phyloP scores from a whole-genome alignment of 2,329 filamentous ascomycete genomes.

The Epichloe sp. region DNA sequence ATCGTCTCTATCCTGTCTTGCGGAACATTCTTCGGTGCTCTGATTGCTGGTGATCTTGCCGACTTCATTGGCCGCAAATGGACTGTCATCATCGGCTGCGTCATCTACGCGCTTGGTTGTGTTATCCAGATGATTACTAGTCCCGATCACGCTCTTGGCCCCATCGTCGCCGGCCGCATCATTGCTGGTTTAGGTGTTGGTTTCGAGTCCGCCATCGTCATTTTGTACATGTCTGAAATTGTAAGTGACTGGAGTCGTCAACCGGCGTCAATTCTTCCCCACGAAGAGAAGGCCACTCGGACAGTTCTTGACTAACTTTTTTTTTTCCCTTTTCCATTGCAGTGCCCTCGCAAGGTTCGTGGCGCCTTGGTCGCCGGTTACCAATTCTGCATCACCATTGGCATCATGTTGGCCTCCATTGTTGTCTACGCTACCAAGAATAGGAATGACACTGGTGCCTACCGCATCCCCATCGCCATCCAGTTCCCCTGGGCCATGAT shows the following conservation, averaged over 20 bases:
- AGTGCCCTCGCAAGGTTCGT: constrained; percentile 55
- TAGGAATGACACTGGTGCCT: constrained; percentile 48
- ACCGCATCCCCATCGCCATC: constrained; percentile 68
- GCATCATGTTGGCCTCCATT: constrained; percentile 60
- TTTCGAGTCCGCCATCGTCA: constrained; percentile 68
- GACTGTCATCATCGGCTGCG: constrained; percentile 59
- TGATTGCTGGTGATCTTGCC: constrained; percentile 65
- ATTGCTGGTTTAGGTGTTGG: constrained; percentile 68
- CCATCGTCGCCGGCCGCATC: constrained; percentile 60
- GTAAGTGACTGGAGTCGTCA: constrained; percentile 21
- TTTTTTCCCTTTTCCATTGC: background rate
- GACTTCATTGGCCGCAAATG: constrained; percentile 62
- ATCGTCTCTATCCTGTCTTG: constrained; percentile 67
- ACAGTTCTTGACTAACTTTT: background rate
- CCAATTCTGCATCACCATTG: constrained; percentile 73
- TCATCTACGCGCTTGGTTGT: constrained; percentile 57
- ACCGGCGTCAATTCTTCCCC: background rate
- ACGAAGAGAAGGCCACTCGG: background rate
- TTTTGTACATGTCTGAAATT: constrained; percentile 81
- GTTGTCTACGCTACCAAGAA: constrained; percentile 61
- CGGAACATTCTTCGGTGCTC: constrained; percentile 65
- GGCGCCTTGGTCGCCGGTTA: constrained; percentile 71
- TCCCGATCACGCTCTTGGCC: constrained; percentile 34
- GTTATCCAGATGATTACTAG: constrained; percentile 49
- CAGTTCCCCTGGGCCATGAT: constrained; percentile 74